These are phyloP conservation scores for Rosa chinensis DNA, from an alignment of 306 rosid species.

Conservation along the genomic window DNA sequence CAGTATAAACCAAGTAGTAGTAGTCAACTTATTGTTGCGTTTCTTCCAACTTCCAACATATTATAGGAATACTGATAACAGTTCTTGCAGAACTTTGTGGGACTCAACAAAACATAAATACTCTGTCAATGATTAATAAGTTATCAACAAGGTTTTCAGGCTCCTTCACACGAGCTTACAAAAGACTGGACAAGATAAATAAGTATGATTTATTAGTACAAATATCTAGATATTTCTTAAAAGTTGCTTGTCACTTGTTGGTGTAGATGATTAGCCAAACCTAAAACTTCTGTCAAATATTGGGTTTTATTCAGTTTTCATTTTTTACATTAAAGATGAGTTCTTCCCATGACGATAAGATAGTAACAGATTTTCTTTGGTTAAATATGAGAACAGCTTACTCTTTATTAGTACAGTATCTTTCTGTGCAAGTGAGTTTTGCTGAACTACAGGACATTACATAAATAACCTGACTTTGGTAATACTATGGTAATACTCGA, in stretches of 20 bases:
- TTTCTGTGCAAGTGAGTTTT: not conserved
- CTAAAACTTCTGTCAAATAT: not conserved
- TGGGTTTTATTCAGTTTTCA: not conserved
- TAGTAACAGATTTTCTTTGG: not conserved
- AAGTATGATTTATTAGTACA: not conserved
- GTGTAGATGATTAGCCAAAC: not conserved
- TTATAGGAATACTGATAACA: not conserved
- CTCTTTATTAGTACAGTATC: not conserved
- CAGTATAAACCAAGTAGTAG: not conserved
- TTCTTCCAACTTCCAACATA: too few relatives aligned
- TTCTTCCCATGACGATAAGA: not conserved
- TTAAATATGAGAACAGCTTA: not conserved
- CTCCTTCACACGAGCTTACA: not conserved
- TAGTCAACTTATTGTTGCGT: not conserved
- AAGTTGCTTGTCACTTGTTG: not conserved
- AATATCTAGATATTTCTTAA: not conserved
- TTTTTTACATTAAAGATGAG: not conserved
- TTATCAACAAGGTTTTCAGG: not conserved
- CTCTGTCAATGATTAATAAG: not conserved
- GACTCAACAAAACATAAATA: not conserved
- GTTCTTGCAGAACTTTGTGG: too few relatives aligned
- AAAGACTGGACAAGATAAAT: not conserved
- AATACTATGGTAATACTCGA: not conserved
- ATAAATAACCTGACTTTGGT: not conserved
- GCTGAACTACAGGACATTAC: not conserved